Base-by-base conservation (phyloP, 1,284 basidiomycete species). In the Cryptococcus sp. region DNA sequence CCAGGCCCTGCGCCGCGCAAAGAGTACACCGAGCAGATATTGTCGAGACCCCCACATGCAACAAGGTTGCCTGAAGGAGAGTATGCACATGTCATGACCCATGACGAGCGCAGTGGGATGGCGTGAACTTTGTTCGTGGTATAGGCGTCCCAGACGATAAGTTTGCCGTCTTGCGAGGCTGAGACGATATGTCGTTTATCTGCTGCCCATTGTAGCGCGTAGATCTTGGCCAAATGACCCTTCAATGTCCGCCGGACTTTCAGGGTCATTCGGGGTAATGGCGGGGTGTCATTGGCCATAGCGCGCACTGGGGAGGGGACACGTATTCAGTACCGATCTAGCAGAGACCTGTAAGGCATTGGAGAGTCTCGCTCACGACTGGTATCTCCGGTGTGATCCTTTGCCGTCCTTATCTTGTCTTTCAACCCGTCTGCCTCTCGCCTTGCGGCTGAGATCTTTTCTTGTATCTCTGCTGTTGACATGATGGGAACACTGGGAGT, bases 21-120 rank as follows among this genome's bases (percentile, higher is more conserved):
- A 62, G 84, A 86, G 82, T 99, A 99, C 73, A 99, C 94, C 55
- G 93, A 94, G 80, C 95, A 99, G 53, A 98, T 96, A 79, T 99
- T 99, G 83, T 99, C 96, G 56, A 99, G 86, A 79, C 95, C 95
- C 80, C 96, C 95, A 70, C 95, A 99, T 38, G 96, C 96, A 61
- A 99, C 96, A 69, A 89, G 94, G 79, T 91, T 93, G 55, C 95
- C 95, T 22, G 91, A 93, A 6, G 96, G 95, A 16, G 95, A 88
- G 80, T 98, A 99, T 50, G 96, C 95, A 78, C 96, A 99, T 49
- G 96, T 98, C 95, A 99, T 99, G 81, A 99, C 95, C 96, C 96
- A 99, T 67, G 90, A 93, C 41, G 93, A 96, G 50, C 95, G 88
- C 42, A 99, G 83, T 47, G 95, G 95, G 78, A 99, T 98, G 66